These are phyloP conservation scores for Plantago ovata DNA, from an alignment of 257 asterid genomes.

Conservation along the genomic window DNA sequence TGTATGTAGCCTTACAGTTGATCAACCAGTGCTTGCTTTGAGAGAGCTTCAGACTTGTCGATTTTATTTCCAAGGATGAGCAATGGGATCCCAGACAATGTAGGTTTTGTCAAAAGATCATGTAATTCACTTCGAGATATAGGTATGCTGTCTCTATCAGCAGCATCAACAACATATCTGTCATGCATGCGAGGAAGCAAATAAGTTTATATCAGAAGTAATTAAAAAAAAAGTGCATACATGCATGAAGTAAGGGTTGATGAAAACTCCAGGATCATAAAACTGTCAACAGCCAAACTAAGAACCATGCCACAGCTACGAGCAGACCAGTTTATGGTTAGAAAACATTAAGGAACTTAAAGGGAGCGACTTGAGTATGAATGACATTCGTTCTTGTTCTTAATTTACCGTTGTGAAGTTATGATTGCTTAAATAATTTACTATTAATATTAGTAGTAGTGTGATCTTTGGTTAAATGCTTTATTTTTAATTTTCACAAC, in stretches of 20 bases:
- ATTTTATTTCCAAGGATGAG: slow-evolving; percentile 88
- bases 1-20: slow-evolving; percentile 57
- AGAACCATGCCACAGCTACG: too few species aligned
- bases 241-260: background rate
- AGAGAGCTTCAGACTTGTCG: slow-evolving; percentile 86
- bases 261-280: background rate
- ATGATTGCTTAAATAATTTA: too few species aligned
- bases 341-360: too few species aligned
- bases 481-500: too few species aligned
- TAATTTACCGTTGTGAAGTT: too few species aligned
- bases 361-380: too few species aligned
- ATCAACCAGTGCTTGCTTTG: slow-evolving; percentile 55
- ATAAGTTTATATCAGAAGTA: too few species aligned
- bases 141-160: slow-evolving; percentile 85
- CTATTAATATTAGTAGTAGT: too few species aligned
- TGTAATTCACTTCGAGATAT: slow-evolving; percentile 73
- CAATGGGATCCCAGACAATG: slow-evolving; percentile 67
- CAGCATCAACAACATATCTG: slow-evolving; percentile 96
- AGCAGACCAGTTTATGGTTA: too few species aligned
- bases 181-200: background rate
- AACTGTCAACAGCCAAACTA: too few species aligned
- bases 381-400: too few species aligned
- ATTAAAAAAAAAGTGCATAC: background rate
- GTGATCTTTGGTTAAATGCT: too few species aligned
- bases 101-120: slow-evolving; percentile 71